A percentile compares a stretch with the other conserved stretches of the same genome.
phyloP scores from a whole-genome alignment of 257 asterid species.

The Striga asiatica region DNA sequence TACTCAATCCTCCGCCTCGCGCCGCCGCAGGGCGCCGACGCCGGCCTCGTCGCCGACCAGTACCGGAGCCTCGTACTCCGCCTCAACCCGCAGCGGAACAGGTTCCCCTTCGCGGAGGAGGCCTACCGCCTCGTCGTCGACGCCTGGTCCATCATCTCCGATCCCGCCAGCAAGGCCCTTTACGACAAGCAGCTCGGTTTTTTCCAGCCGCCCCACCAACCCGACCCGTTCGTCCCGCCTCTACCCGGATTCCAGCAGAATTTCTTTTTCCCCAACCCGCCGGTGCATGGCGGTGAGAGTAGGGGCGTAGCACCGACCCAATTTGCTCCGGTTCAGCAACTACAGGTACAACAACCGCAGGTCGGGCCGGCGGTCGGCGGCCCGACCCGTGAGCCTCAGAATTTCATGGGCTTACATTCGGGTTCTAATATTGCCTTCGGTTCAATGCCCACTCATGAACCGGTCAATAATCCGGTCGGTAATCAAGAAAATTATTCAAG shows the following conservation, averaged over 20 bases:
- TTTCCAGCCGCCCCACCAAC: slow-evolving; percentile 14
- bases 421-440: slow-evolving; percentile 18
- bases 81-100: slow-evolving; percentile 50
- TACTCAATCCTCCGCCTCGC: slow-evolving; percentile 48
- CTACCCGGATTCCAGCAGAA: slow-evolving; percentile 16
- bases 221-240: slow-evolving; percentile 12
- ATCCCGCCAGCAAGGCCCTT: slow-evolving; percentile 33
- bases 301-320: slow-evolving; percentile 7
- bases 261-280: slow-evolving; percentile 15
- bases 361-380: slow-evolving; percentile 13
- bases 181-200: slow-evolving; percentile 44
- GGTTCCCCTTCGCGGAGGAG: slow-evolving; percentile 46
- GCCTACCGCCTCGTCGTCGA: slow-evolving; percentile 48
- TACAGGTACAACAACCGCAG: background rate
- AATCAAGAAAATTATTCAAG: slow-evolving; percentile 5
- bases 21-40: slow-evolving; percentile 37
- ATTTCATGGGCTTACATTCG: slow-evolving; percentile 13
- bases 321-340: background rate
- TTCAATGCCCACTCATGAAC: slow-evolving; percentile 13
- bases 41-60: slow-evolving; percentile 39
- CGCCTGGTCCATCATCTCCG: slow-evolving; percentile 61
- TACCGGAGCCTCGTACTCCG: slow-evolving; percentile 36
- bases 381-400: slow-evolving; percentile 16
- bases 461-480: slow-evolving; percentile 15
- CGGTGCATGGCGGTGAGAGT: slow-evolving; percentile 17